Evolutionary conservation across 1,139 yeast genomes (phyloP), one percentile per base, ranked within the genome.

Genomic region (Schwanniomyces etchellsii): DNA sequence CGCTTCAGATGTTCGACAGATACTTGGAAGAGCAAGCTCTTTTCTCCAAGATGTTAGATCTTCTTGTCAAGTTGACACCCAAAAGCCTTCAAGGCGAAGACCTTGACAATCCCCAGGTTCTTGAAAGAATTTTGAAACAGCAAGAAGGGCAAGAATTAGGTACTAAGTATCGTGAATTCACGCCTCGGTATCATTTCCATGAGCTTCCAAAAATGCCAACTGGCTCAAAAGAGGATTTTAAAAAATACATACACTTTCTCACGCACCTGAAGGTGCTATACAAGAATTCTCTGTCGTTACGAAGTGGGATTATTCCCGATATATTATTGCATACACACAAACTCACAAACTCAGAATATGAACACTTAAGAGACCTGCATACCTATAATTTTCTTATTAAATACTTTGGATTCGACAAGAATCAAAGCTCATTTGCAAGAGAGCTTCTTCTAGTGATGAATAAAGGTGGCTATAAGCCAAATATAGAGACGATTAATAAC

Each of bases 351-450:
- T 37, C 37, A 6, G 44, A 52, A 28, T 61, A 48, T 43, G 53
- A 55, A 33, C 46, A 46, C 1, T 53, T 36, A 33, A 43, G 73
- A 24, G 57, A 64, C 10, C 60, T 53, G 2, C 53, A 58, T 11
- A 62, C 73, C 0, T 68, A 55, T 40, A 68, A 67, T 41, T 54
- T 56, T 34, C 48, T 68, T 21, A 66, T 68, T 33, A 52, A 63
- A 29, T 68, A 50, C 42, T 68, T 64, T 44, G 74, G 73, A 4
- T 52, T 37, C 35, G 59, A 52, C 33, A 65, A 67, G 40, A 56
- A 64, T 39, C 73, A 67, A 43, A 60, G 60, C 30, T 48, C 62
- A 16, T 66, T 67, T 46, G 68, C 72, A 3, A 40, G 71, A 18
- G 66, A 63, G 35, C 37, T 67, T 12, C 43, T 66, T 9, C 42